These are phyloP conservation scores for Leccinellum luteum DNA, from an alignment of 768 basidiomycete genomes.

Conservation along the genomic window DNA sequence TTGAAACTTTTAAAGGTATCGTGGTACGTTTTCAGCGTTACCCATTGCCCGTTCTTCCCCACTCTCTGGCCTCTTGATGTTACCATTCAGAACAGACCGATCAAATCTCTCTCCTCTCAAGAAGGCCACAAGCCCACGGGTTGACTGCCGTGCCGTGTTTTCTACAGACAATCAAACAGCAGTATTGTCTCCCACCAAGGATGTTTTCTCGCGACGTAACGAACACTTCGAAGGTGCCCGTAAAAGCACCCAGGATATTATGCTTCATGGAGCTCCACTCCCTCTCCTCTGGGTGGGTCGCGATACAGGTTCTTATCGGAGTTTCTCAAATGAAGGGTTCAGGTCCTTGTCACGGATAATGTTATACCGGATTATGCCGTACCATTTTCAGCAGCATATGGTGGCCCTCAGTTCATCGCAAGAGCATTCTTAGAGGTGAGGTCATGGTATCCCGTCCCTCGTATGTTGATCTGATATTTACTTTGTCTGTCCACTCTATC, in stretches of 20 bases:
- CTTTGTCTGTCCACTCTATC: not conserved
- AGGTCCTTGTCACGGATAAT: conserved; percentile 29
- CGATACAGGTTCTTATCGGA: too few species aligned
- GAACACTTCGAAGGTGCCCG: not conserved
- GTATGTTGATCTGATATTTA: not conserved
- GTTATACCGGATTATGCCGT: conserved; percentile 29
- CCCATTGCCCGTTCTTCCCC: conserved; percentile 3
- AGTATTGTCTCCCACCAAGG: not conserved
- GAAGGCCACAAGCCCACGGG: conserved; percentile 11
- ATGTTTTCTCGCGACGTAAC: not conserved
- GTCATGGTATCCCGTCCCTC: not conserved
- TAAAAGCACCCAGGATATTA: conserved; percentile 12
- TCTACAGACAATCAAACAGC: not conserved
- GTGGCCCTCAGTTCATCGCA: conserved; percentile 28
- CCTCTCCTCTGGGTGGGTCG: conserved; percentile 27
- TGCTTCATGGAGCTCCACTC: conserved; percentile 22
- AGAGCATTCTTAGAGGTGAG: conserved; percentile 25
- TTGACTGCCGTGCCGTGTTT: conserved; percentile 24
- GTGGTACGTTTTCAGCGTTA: not conserved
- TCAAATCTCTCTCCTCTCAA: conserved; percentile 17
- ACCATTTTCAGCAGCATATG: conserved; percentile 25
- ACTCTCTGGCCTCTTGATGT: conserved; percentile 9
- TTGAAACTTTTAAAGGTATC: conserved; percentile 5
- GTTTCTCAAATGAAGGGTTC: not conserved
- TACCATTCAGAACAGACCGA: conserved; percentile 9